These are phyloP conservation scores for Paraphaeosphaeria sporulosa DNA, from an alignment of 2,329 filamentous ascomycete genomes.

Conservation along the genomic window DNA sequence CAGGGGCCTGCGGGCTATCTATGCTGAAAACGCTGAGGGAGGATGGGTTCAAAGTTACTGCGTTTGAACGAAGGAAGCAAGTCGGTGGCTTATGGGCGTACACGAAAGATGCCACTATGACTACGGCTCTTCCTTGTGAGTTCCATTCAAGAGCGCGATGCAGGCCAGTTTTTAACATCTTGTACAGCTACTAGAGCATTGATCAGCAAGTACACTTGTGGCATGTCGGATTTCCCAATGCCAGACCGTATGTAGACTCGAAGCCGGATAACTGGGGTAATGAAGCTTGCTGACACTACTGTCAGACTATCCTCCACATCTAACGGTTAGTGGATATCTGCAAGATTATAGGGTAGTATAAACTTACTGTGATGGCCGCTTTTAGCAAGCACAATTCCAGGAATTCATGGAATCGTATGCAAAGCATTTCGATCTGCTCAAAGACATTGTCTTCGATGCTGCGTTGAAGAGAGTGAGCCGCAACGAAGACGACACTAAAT, in stretches of 20 bases:
- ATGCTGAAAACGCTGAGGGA: constrained; percentile 52
- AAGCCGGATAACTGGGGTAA: background rate
- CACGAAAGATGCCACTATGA: constrained; percentile 40
- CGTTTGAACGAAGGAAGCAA: constrained; percentile 50
- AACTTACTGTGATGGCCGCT: background rate
- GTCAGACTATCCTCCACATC: constrained; percentile 23
- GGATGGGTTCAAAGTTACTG: constrained; percentile 54
- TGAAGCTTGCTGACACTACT: background rate
- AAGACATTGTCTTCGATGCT: constrained; percentile 46
- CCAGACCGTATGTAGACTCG: constrained; percentile 46
- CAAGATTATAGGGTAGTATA: background rate
- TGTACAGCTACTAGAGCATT: constrained; percentile 17
- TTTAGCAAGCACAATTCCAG: constrained; percentile 34
- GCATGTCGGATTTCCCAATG: constrained; percentile 54
- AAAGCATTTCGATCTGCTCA: constrained; percentile 49
- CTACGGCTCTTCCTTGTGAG: constrained; percentile 34
- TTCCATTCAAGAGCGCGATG: constrained; percentile 27
- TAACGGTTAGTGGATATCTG: constrained; percentile 16
- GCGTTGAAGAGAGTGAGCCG: constrained; percentile 40
- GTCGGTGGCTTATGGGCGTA: constrained; percentile 58
- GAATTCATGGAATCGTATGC: constrained; percentile 54
- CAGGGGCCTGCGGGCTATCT: constrained; percentile 22
- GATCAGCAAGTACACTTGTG: constrained; percentile 50
- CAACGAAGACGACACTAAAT: constrained; percentile 36
- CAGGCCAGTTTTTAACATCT: background rate